These are phyloP conservation scores for Trichosanthes cucumerina DNA, from an alignment of 306 rosid species.

Conservation along the genomic window DNA sequence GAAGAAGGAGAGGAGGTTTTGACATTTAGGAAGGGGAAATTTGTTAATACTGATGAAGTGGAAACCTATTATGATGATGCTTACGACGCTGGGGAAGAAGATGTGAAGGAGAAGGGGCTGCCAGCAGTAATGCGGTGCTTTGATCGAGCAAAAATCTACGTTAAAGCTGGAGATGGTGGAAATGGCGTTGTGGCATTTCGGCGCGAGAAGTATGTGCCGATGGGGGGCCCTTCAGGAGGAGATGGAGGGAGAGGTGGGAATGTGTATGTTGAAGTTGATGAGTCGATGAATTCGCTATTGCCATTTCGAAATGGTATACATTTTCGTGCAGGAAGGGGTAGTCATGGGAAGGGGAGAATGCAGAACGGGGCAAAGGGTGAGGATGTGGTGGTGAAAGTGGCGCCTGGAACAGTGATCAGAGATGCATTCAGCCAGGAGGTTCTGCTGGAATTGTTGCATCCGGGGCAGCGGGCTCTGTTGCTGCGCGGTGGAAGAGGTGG, in stretches of 20 bases:
- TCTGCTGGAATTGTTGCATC: slow-evolving; percentile 67
- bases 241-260: slow-evolving; percentile 91
- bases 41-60: background rate
- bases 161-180: slow-evolving; percentile 75
- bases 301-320: slow-evolving; percentile 84
- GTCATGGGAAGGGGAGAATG: slow-evolving; percentile 64
- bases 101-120: slow-evolving; percentile 69
- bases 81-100: slow-evolving; percentile 9
- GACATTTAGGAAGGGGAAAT: slow-evolving; percentile 11
- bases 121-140: slow-evolving; percentile 96
- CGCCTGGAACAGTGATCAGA: slow-evolving; percentile 68
- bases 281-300: slow-evolving; percentile 62
- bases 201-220: slow-evolving; percentile 77
- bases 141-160: slow-evolving; percentile 69
- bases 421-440: slow-evolving; percentile 52
- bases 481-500: slow-evolving; percentile 95
- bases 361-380: slow-evolving; percentile 80
- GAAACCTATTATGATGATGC: background rate
- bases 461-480: slow-evolving; percentile 64
- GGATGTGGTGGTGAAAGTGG: slow-evolving; percentile 79
- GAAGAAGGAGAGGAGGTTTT: slow-evolving; percentile 14
- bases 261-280: slow-evolving; percentile 75
- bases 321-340: slow-evolving; percentile 74
- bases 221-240: slow-evolving; percentile 92
- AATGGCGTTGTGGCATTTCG: slow-evolving; percentile 90